These are phyloP conservation scores for Scedosporium dehoogii DNA, from an alignment of 2,329 filamentous ascomycete genomes.

Conservation along the genomic window DNA sequence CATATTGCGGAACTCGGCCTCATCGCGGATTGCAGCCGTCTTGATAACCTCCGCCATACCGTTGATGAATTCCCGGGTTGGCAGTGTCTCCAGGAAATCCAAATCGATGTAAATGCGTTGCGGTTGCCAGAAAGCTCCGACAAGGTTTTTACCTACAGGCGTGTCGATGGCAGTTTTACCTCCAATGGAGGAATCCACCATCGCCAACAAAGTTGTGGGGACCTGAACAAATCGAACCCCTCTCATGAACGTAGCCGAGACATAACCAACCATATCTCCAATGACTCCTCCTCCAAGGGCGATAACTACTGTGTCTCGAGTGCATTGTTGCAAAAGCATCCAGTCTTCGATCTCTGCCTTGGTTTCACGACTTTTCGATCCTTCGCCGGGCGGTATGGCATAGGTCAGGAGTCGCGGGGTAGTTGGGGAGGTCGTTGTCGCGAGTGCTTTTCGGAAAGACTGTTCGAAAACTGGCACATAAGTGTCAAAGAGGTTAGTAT, in stretches of 20 bases:
- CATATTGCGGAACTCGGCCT: slow-evolving; percentile 72
- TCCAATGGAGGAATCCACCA: slow-evolving; percentile 98
- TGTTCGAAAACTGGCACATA: slow-evolving; percentile 70
- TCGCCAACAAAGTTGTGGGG: slow-evolving; percentile 84
- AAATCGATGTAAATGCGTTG: slow-evolving; percentile 90
- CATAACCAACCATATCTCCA: slow-evolving; percentile 95
- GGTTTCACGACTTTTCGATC: slow-evolving; percentile 83
- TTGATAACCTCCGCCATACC: slow-evolving; percentile 98
- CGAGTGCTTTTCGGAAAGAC: slow-evolving; percentile 21
- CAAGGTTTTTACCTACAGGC: slow-evolving; percentile 88
- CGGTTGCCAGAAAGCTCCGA: slow-evolving; percentile 96
- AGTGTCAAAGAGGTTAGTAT: slow-evolving; percentile 75
- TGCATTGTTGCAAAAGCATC: slow-evolving; percentile 88
- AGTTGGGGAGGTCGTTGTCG: slow-evolving; percentile 18
- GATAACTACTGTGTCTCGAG: slow-evolving; percentile 87
- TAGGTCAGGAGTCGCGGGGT: slow-evolving; percentile 70
- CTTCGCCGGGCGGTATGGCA: slow-evolving; percentile 81
- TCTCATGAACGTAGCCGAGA: slow-evolving; percentile 97
- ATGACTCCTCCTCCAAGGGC: slow-evolving; percentile 94
- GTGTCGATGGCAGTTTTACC: slow-evolving; percentile 98
- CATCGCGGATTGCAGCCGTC: slow-evolving; percentile 94
- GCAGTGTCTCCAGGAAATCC: slow-evolving; percentile 80
- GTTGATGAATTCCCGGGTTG: slow-evolving; percentile 89
- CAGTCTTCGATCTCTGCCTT: slow-evolving; percentile 97
- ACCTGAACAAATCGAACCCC: slow-evolving; percentile 95